Base-by-base conservation (phyloP, 305 asterid species). In the Fraxinus xanthoxyloides region DNA sequence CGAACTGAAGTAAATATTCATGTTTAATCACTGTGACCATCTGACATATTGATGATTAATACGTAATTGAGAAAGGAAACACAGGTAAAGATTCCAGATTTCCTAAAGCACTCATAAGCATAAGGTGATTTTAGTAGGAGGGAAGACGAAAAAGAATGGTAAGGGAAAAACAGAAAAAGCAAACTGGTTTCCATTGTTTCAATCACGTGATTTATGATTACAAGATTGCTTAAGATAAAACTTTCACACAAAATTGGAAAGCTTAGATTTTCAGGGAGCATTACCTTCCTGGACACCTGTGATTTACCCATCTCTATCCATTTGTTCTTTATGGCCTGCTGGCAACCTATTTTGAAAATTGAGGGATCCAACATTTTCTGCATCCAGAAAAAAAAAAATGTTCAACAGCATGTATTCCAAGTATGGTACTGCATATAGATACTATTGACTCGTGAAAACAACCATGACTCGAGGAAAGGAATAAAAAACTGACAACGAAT, bases 311-410 rank as follows among this genome's bases (percentile, higher is more conserved):
- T 89, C 85, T 89, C 97, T 38, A 95, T 89, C 98, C 98, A 95
- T 84, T 90, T 95, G 85, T 91, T 95, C 89, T 93, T 95, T 77
- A 91, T 87, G 81, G 97, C 98, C 84, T 95, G 98, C 46, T 88
- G 85, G 88, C 90, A 86, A 88, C 98, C 98, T 63, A 91, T 91
- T 89, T 92, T 91, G 90, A 80, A 92, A 77, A 90, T 87, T 46
- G 94, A 79, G 46, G 95, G 85, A 84, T 88, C 86, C 88, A 90
- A 72, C 70, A 89, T 91, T 80, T 87, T 93, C 98, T 95, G 97
- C 86, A 82, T 34, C n/a, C 81, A 78, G 36, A 80, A 85, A 54
- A 54, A 56, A 74, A 80, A 19, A 32, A 32, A 30, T 2, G 76
- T 77, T 79, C 82, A 84, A 17, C 79, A 78, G 85, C 69, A 54